A percentile compares a stretch with the other conserved stretches of the same genome.
Evolutionary conservation across 441 rosid species (phyloP).

Genomic region (Populus trichocarpa): DNA sequence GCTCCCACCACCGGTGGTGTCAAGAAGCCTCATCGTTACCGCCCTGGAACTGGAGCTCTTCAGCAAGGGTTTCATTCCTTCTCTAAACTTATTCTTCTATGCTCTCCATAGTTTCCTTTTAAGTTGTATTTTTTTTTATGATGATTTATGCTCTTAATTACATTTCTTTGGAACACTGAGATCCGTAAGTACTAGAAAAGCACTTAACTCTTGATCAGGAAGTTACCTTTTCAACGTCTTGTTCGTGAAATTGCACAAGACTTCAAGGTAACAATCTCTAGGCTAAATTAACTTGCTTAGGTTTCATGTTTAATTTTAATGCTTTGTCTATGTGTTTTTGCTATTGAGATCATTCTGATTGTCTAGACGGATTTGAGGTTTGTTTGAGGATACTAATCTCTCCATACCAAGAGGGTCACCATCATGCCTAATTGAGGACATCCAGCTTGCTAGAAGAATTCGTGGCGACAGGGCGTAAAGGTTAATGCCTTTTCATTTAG

Average conservation of each 20-base stretch:
- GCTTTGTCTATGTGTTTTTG: background rate
- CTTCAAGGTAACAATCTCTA: slow-evolving; percentile 34
- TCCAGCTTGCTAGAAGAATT: slow-evolving; percentile 58
- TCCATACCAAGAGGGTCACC: slow-evolving; percentile 66
- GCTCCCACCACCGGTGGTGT: slow-evolving; percentile 63
- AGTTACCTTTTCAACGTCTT: slow-evolving; percentile 53
- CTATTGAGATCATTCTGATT: background rate
- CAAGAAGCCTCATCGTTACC: slow-evolving; percentile 11
- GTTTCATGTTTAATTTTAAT: background rate
- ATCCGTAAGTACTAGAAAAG: slow-evolving; percentile 57
- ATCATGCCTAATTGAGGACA: slow-evolving; percentile 56
- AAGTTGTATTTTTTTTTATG: background rate
- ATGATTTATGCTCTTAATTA: background rate
- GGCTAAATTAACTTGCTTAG: background rate
- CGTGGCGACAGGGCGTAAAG: slow-evolving; percentile 59
- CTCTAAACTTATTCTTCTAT: no score
- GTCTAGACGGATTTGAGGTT: slow-evolving; percentile 56
- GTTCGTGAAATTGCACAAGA: slow-evolving; percentile 64
- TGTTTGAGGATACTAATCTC: slow-evolving; percentile 68
- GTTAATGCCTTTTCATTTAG: no score
- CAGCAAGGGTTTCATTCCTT: slow-evolving; percentile 19
- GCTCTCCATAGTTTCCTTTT: background rate
- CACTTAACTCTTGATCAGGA: slow-evolving; percentile 51
- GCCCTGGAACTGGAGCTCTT: slow-evolving; percentile 52
- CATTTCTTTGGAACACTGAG: slow-evolving; percentile 19